phyloP scores from a whole-genome alignment of 2,329 filamentous ascomycete species.

The Grosmannia huntii region DNA sequence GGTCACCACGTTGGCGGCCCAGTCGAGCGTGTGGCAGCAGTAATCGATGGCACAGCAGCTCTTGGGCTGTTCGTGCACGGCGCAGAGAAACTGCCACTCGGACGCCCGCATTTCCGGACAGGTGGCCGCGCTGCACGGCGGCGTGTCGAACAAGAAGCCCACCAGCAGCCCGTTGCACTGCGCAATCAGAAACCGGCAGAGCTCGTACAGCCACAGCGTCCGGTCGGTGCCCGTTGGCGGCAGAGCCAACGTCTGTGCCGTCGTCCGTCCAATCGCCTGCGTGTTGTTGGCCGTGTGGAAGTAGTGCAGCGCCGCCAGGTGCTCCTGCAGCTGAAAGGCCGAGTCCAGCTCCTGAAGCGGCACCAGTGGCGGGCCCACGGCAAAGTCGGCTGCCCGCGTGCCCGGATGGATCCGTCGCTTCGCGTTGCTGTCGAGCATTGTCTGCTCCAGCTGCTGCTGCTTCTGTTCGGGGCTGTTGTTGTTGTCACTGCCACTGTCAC shows the following conservation, averaged over 20 bases:
- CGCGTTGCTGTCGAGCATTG: constrained; percentile 57
- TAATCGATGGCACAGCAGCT: constrained; percentile 98
- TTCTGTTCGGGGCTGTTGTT: constrained; percentile 30
- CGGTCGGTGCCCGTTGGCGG: constrained; percentile 73
- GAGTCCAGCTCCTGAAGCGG: constrained; percentile 89
- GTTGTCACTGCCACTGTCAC: not conserved
- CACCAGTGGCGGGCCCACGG: constrained; percentile 76
- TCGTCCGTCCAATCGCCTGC: constrained; percentile 60
- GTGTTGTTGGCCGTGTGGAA: constrained; percentile 58
- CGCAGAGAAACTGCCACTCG: constrained; percentile 98
- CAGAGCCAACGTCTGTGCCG: constrained; percentile 63
- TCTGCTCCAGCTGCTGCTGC: constrained; percentile 51
- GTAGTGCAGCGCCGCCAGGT: constrained; percentile 85
- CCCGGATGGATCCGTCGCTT: constrained; percentile 81
- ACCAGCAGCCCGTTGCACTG: constrained; percentile 90
- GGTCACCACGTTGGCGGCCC: constrained; percentile 89
- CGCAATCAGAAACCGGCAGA: constrained; percentile 88
- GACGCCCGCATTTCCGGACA: constrained; percentile 98
- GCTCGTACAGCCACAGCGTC: constrained; percentile 92
- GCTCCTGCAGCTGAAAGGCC: constrained; percentile 92
- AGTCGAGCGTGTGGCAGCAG: constrained; percentile 96
- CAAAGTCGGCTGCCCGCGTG: constrained; percentile 86
- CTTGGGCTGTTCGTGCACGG: constrained; percentile 92
- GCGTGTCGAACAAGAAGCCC: constrained; percentile 81
- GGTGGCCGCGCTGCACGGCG: constrained; percentile 76